Evolutionary conservation across 306 rosid species (phyloP), one percentile per base, ranked within the genome.

Genomic region (Ziziphus jujuba): DNA sequence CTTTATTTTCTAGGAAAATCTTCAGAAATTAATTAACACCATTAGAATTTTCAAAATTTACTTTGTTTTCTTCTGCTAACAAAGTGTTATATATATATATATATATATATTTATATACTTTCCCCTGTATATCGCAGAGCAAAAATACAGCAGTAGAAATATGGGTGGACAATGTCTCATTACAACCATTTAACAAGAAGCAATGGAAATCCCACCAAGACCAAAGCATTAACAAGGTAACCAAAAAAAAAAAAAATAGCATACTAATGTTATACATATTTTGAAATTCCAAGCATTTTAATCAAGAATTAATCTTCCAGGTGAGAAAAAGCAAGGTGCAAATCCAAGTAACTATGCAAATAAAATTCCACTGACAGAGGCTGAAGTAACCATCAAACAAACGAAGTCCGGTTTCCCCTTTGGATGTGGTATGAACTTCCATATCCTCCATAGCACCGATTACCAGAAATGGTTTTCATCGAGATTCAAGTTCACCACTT

Each of bases 191-290:
- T 71, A 81, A 86, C 69, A 81, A 76, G 76, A 24, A 67, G 63
- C 82, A 87, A 65, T 87, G 96, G 96, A 83, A 80, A 83, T 73
- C 80, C 74, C 87, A 81, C 66, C 96, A 87, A 77, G 85, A 85
- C 6, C 31, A 64, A 40, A 83, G 72, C 80, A 77, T 87, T 38
- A 76, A 72, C 53, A 82, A 73, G 91, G 93, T 87, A 74, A 76
- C 22, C 19, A 13, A 33, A 48, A 9, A 35, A 44, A 2, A 23
- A 52, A 50, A 66, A 8, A 35, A 13, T 19, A 2, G 17, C 5
- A 57, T 40, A 4, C 15, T 36, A 38, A 44, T 49, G 24, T 45
- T 69, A 13, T 22, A 9, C 21, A 20, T 44, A 13, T 40, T 40
- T 40, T 9, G 14, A 19, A 50, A 50, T 16, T 6, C 55, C 22